phyloP scores from a whole-genome alignment of 23 red algal species.

The Gracilaria caudata region DNA sequence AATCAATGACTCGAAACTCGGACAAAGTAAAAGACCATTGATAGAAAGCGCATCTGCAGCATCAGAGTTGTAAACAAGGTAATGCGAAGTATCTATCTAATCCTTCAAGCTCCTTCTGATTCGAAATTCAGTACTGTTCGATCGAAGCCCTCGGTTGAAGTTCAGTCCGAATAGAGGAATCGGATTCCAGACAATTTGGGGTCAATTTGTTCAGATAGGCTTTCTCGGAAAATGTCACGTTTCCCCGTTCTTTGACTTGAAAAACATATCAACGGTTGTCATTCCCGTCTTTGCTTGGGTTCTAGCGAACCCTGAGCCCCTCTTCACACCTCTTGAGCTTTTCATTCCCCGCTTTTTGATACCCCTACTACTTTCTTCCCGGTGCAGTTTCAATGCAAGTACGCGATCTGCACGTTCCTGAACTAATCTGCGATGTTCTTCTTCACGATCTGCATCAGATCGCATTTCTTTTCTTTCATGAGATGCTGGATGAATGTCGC shows the following conservation, averaged over 20 bases:
- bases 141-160: not conserved
- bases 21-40: not conserved
- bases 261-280: conserved; percentile 31
- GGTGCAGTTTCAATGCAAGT: conserved; percentile 50
- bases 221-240: not conserved
- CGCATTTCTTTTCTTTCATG: not conserved
- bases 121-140: not conserved
- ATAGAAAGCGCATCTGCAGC: no score
- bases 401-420: conserved; percentile 56
- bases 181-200: not conserved
- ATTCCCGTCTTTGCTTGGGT: not conserved
- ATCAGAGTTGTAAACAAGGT: no score
- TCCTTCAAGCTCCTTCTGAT: no score
- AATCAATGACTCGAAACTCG: not conserved
- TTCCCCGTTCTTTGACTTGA: conserved; percentile 25
- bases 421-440: conserved; percentile 31
- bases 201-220: not conserved
- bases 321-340: not conserved
- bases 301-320: not conserved
- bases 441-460: conserved; percentile 25
- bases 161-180: not conserved
- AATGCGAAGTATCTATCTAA: no score
- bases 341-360: conserved; percentile 16
- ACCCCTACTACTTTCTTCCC: conserved; percentile 48
- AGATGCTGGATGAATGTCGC: not conserved